Base-by-base conservation (phyloP, 176 grass and related monocot genomes). In the Ampelocalamus luodianensis region DNA sequence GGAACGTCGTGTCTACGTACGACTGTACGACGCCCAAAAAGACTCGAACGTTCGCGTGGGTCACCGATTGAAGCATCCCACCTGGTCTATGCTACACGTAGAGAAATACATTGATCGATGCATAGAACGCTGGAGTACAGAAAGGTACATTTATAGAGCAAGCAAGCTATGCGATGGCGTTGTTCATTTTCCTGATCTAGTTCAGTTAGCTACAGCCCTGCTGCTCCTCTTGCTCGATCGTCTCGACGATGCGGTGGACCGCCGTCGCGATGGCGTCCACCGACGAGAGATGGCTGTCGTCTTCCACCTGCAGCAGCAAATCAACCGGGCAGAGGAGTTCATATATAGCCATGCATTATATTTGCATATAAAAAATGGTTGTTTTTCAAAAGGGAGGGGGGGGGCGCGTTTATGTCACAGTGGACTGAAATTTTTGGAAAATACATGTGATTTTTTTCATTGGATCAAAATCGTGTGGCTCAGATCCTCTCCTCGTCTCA, bases 181-280 rank as follows among this genome's bases (percentile, higher is more conserved):
- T 13, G 14, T 66, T 58, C 8, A 71, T 71, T 66, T 63, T 6
- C 20, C 39, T 54, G 78, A 23, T 68, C 65, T 79, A 23, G 39
- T 60, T 58, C 46, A 65, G 75, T 68, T 89, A 68, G 51, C 63
- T 56, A 65, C 62, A 40, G 66, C 3, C 29, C 38, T 69, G 61
- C 48, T 59, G 60, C 40, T 74, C 58, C 48, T 95, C 88, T 23
- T 34, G 66, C 51, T 88, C 69, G 46, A 88, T 80, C 7, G 37
- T 77, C 74, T 80, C 85, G 43, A 95, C 40, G 53, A 95, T 92
- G 61, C 78, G 40, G 73, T 95, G 88, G 24, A 95, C 88, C n/a
- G 87, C 90, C 50, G 93, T 58, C 0, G 90, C 85, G 27, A 95
- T 92, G 54, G 92, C 93, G 49, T 90, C 82, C 73, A 88, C 90